Conservation (phyloP, 495 filamentous ascomycete genomes). For the Hypomontagnella submonticulosa region DNA sequence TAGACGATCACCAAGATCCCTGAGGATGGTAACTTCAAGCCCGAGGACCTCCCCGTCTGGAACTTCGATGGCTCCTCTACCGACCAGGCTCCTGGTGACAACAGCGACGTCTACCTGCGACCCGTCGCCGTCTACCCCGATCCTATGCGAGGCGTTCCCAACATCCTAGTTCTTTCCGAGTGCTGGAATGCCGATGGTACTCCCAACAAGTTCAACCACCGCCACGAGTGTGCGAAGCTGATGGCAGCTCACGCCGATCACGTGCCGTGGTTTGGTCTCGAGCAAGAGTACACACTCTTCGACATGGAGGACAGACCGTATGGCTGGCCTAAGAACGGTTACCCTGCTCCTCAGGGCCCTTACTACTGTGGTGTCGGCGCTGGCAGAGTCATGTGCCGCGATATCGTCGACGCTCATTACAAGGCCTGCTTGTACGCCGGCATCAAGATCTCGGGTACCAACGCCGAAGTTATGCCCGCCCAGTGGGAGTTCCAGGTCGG, state of each 20-base stretch:
- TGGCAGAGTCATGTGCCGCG: constrained; percentile 97
- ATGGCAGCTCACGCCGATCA: constrained; percentile 88
- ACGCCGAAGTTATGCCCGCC: constrained; percentile 98
- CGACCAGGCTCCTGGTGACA: constrained; percentile 91
- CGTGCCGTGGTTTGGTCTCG: constrained; percentile 96
- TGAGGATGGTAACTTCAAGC: constrained; percentile 56
- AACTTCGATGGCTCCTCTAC: constrained; percentile 99
- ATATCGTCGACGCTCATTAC: constrained; percentile 99
- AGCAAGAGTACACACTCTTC: constrained; percentile 96
- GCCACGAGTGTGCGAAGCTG: constrained; percentile 85
- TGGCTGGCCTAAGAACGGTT: constrained; percentile 96
- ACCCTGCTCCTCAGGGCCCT: constrained; percentile 93
- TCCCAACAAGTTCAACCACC: constrained; percentile 99
- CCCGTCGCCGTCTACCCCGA: constrained; percentile 92
- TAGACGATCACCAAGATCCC: constrained; percentile 82
- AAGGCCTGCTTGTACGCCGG: constrained; percentile 93
- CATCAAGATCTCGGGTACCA: constrained; percentile 96
- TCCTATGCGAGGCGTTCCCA: constrained; percentile 83
- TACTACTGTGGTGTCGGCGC: constrained; percentile 99
- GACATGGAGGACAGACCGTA: constrained; percentile 87
- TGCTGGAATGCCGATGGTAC: constrained; percentile 96
- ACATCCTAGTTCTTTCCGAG: constrained; percentile 94
- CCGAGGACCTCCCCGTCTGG: constrained; percentile 95
- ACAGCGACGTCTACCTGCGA: constrained; percentile 98
- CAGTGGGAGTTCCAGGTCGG: constrained; percentile 99